These are phyloP conservation scores for Podaxis pistillaris DNA, from an alignment of 768 basidiomycete genomes.

Conservation along the genomic window DNA sequence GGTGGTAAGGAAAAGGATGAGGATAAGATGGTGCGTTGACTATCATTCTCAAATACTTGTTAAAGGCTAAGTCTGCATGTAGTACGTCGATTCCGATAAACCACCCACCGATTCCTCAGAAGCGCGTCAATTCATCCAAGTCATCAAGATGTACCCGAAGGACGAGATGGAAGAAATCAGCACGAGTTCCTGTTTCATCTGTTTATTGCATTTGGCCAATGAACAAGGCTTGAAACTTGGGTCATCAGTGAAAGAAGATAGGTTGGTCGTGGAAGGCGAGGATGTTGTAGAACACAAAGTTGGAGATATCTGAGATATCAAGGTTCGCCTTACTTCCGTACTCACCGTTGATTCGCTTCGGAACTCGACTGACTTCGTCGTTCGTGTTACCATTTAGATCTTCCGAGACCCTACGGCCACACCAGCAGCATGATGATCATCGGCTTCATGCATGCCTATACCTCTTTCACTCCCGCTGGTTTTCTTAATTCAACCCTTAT, in stretches of 20 bases:
- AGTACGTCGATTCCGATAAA: conserved; percentile 22
- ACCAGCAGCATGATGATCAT: conserved; percentile 29
- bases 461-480: neutral
- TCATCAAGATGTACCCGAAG: conserved; percentile 82
- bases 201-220: conserved; percentile 92
- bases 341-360: neutral
- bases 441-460: neutral
- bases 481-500: neutral
- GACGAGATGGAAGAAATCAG: conserved; percentile 99
- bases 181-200: conserved; percentile 99
- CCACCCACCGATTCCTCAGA: conserved; percentile 62
- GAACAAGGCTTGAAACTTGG: conserved; percentile 91
- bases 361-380: conserved; percentile 7
- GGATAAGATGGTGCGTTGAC: conserved; percentile 49
- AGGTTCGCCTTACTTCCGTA: conserved; percentile 40
- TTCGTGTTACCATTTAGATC: conserved; percentile 30
- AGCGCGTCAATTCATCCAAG: conserved; percentile 69
- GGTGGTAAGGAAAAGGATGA: conserved; percentile 39
- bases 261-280: conserved; percentile 34
- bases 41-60: neutral
- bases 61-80: conserved; percentile 40
- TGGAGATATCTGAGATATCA: conserved; percentile 74
- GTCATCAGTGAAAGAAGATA: conserved; percentile 36
- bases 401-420: conserved; percentile 46
- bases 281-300: conserved; percentile 39